phyloP scores from a whole-genome alignment of 1,284 basidiomycete genomes.

The Chiua sp. region DNA sequence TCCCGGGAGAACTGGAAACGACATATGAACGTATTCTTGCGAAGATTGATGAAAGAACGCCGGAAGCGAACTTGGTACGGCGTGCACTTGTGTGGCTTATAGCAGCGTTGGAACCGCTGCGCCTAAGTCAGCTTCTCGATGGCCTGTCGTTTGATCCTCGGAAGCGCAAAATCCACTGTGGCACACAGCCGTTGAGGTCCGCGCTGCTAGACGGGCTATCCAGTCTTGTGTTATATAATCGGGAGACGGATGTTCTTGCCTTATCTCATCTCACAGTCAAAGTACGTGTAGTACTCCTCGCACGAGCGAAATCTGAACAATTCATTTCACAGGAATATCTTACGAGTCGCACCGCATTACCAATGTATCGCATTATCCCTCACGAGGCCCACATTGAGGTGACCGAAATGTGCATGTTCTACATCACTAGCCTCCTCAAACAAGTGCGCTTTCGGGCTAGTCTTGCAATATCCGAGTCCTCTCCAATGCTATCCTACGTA shows the following conservation, averaged over 20 bases:
- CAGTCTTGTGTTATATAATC: slow-evolving; percentile 3
- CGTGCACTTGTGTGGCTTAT: background rate
- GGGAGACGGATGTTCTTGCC: background rate
- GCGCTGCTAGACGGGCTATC: background rate
- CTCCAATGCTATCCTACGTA: slow-evolving; percentile 5
- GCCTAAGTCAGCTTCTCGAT: background rate
- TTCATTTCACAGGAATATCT: slow-evolving; percentile 4
- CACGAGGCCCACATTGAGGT: background rate
- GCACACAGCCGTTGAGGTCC: background rate
- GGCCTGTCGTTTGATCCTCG: background rate
- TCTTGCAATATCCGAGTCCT: background rate
- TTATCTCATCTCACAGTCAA: slow-evolving; percentile 9
- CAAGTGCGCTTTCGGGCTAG: too few relatives aligned
- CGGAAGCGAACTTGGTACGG: background rate
- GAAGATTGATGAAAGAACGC: background rate
- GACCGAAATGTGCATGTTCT: slow-evolving; percentile 1
- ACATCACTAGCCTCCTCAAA: background rate
- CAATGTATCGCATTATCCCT: background rate
- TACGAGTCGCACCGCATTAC: background rate
- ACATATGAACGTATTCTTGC: slow-evolving; percentile 1
- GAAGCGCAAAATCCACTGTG: too few relatives aligned
- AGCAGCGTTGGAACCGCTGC: background rate
- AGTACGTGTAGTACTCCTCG: background rate
- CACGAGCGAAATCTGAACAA: background rate
- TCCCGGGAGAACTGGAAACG: background rate